phyloP scores from a whole-genome alignment of 1,284 basidiomycete species.

The Ganoderma sinense region DNA sequence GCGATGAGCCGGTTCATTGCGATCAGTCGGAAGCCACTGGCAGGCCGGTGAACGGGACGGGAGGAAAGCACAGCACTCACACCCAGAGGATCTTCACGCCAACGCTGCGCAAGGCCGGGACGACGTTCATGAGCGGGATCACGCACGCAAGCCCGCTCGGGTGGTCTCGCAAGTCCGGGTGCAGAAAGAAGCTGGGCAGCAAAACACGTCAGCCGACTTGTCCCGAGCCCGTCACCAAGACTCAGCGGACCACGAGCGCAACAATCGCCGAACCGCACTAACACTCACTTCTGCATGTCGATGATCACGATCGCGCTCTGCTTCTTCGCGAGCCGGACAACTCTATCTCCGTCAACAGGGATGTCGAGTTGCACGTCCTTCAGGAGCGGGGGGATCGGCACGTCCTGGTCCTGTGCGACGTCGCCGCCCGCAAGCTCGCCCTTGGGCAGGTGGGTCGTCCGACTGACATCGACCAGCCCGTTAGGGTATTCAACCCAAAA shows the following conservation, averaged over 20 bases:
- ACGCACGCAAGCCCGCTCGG: slow-evolving; percentile 65
- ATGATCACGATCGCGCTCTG: slow-evolving; percentile 66
- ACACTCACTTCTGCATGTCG: slow-evolving; percentile 77
- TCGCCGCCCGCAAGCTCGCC: slow-evolving; percentile 26
- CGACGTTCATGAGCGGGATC: slow-evolving; percentile 56
- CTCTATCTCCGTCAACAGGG: slow-evolving; percentile 56
- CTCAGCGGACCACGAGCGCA: background rate
- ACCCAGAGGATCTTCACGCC: slow-evolving; percentile 73
- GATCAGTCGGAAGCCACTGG: background rate
- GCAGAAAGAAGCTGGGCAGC: slow-evolving; percentile 64
- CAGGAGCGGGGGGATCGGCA: slow-evolving; percentile 44
- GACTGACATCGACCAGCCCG: slow-evolving; percentile 68
- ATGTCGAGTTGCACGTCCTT: slow-evolving; percentile 58
- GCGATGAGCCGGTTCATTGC: background rate
- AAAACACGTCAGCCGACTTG: slow-evolving; percentile 1
- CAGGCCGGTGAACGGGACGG: background rate
- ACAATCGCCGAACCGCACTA: slow-evolving; percentile 12
- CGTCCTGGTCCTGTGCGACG: slow-evolving; percentile 24
- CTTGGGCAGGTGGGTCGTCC: slow-evolving; percentile 48
- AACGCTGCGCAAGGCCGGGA: slow-evolving; percentile 58
- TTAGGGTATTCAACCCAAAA: slow-evolving; percentile 77
- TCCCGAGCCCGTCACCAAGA: background rate
- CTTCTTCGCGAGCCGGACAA: slow-evolving; percentile 57
- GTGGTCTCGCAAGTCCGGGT: slow-evolving; percentile 65
- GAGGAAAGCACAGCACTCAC: slow-evolving; percentile 44